Evolutionary conservation across 495 filamentous ascomycete genomes (phyloP).

Genomic region (Darksidea phi): DNA sequence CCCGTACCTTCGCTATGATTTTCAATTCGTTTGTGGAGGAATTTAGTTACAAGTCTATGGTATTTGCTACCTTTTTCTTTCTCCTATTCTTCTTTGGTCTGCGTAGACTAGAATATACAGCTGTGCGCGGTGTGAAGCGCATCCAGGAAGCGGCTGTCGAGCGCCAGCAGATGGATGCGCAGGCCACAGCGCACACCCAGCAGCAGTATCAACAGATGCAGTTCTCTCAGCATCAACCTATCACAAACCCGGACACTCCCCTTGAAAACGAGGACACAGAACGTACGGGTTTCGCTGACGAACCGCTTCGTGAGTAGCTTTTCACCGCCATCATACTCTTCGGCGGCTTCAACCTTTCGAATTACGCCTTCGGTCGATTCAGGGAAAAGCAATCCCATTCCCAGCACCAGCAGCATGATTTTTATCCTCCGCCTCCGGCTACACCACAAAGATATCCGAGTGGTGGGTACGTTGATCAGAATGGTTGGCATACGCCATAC

Average conservation of each 20-base stretch:
- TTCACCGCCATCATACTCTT: constrained; percentile 56
- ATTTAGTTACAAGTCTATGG: constrained; percentile 71
- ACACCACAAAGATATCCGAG: constrained; percentile 42
- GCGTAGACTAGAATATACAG: not conserved
- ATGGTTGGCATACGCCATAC: constrained; percentile 2
- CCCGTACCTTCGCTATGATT: constrained; percentile 79
- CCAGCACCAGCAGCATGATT: constrained; percentile 17
- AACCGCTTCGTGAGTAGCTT: constrained; percentile 43
- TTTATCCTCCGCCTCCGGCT: constrained; percentile 36
- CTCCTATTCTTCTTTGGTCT: not conserved
- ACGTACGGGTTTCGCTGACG: constrained; percentile 9
- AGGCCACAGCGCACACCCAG: not conserved
- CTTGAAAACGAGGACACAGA: not conserved
- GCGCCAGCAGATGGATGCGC: not conserved
- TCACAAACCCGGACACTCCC: not conserved
- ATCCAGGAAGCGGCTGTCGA: no score
- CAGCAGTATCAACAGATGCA: not conserved
- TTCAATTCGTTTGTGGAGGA: constrained; percentile 70
- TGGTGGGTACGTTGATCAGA: constrained; percentile 30
- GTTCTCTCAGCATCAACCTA: not conserved
- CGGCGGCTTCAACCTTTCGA: constrained; percentile 56
- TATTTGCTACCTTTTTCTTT: constrained; percentile 42
- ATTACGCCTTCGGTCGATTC: constrained; percentile 55
- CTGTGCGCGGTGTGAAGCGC: not conserved
- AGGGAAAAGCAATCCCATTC: constrained; percentile 36